Conservation (phyloP, 305 asterid genomes). For the Stenogyne calaminthoides region DNA sequence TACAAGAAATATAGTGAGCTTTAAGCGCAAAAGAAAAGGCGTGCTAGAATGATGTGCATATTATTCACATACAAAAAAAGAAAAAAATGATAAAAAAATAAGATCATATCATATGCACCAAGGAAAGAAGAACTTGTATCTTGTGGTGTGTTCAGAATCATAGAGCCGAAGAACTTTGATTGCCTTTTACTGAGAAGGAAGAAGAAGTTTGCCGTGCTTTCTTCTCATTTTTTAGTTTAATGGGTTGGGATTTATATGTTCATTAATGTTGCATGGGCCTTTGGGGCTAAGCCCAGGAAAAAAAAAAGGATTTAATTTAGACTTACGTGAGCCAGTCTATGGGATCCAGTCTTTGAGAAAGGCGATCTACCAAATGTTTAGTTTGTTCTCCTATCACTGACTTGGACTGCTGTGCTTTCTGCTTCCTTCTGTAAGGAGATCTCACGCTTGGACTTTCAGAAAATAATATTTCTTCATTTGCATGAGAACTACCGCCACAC, state of each 20-base stretch:
- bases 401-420: slow-evolving; percentile 51
- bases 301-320: background rate
- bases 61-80: too few relatives aligned
- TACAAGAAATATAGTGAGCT: background rate
- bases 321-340: slow-evolving; percentile 99
- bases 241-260: too few relatives aligned
- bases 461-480: slow-evolving; percentile 48
- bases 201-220: background rate
- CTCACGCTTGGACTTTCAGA: slow-evolving; percentile 51
- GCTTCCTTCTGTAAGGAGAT: slow-evolving; percentile 74
- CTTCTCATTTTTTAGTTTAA: background rate
- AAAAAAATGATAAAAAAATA: background rate
- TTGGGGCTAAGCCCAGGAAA: background rate
- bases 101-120: background rate
- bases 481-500: slow-evolving; percentile 70
- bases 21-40: background rate
- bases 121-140: background rate
- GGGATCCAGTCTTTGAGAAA: slow-evolving; percentile 86
- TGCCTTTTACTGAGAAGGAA: background rate
- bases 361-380: slow-evolving; percentile 56
- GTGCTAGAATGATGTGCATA: background rate
- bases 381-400: slow-evolving; percentile 62
- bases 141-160: background rate
- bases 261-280: too few relatives aligned
- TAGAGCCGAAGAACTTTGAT: background rate